These are phyloP conservation scores for Solanum aculeatissimum DNA, from an alignment of 305 asterid genomes.

Conservation along the genomic window DNA sequence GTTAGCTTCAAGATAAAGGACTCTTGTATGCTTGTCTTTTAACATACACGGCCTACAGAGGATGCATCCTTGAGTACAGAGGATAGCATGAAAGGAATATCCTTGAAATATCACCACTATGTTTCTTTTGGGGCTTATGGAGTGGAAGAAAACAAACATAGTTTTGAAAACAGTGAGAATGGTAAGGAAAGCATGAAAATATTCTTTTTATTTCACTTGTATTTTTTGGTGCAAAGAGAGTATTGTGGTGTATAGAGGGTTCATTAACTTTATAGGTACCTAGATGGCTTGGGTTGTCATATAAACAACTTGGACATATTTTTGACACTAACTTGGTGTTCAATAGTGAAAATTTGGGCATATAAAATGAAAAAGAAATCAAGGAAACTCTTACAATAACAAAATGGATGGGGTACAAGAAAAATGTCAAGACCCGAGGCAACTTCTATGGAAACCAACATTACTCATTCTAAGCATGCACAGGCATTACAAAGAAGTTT, in stretches of 20 bases:
- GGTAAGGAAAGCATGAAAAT: background rate
- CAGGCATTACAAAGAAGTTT: background rate
- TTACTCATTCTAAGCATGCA: background rate
- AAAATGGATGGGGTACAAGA: background rate
- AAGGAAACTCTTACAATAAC: background rate
- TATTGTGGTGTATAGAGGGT: background rate
- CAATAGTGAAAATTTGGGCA: background rate
- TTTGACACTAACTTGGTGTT: background rate
- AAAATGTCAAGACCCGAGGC: background rate
- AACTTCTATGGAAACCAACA: background rate
- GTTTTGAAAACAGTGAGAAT: background rate
- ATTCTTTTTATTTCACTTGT: background rate
- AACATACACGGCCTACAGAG: background rate
- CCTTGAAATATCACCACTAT: background rate
- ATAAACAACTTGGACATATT: background rate
- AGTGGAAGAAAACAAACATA: background rate
- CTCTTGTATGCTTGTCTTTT: background rate
- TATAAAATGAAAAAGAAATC: background rate
- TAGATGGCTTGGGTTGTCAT: background rate
- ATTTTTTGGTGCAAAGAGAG: background rate
- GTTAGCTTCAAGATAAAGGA: background rate
- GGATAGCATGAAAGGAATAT: background rate
- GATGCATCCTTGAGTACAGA: background rate
- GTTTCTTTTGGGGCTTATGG: background rate
- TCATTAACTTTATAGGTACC: background rate